Evolutionary conservation across 2,329 filamentous ascomycete species (phyloP).

Genomic region (Arthrobotrys conoides): DNA sequence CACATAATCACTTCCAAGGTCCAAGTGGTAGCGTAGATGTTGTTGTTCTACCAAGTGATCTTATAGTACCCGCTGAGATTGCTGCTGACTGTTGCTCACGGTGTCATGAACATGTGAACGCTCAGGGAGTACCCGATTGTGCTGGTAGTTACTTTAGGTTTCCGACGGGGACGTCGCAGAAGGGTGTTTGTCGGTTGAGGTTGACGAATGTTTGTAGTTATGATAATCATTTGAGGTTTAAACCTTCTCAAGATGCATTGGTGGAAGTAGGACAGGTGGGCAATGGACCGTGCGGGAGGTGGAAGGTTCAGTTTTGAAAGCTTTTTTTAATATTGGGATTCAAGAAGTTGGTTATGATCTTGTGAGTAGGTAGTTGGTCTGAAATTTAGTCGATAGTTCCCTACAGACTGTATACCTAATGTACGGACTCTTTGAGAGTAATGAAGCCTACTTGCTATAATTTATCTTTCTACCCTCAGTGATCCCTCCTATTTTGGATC

Average conservation of each 20-base stretch:
- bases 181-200: slow-evolving; percentile 38
- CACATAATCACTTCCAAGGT: slow-evolving; percentile 37
- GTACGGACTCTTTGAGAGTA: no score
- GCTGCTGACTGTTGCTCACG: slow-evolving; percentile 33
- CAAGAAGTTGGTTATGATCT: no score
- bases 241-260: background rate
- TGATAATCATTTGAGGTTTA: slow-evolving; percentile 9
- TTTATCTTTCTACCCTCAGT: no score
- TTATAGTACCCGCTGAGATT: background rate
- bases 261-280: slow-evolving; percentile 20
- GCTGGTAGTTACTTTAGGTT: slow-evolving; percentile 25
- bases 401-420: no score
- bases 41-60: background rate
- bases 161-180: background rate
- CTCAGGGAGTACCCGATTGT: slow-evolving; percentile 32
- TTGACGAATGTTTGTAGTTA: slow-evolving; percentile 49
- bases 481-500: no score
- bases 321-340: background rate
- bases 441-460: no score
- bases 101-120: slow-evolving; percentile 39
- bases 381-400: no score
- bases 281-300: slow-evolving; percentile 46
- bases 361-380: no score
- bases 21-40: slow-evolving; percentile 29
- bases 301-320: slow-evolving; percentile 28